Conservation (phyloP, 805 yeast genomes). For the Candida easanensis region DNA sequence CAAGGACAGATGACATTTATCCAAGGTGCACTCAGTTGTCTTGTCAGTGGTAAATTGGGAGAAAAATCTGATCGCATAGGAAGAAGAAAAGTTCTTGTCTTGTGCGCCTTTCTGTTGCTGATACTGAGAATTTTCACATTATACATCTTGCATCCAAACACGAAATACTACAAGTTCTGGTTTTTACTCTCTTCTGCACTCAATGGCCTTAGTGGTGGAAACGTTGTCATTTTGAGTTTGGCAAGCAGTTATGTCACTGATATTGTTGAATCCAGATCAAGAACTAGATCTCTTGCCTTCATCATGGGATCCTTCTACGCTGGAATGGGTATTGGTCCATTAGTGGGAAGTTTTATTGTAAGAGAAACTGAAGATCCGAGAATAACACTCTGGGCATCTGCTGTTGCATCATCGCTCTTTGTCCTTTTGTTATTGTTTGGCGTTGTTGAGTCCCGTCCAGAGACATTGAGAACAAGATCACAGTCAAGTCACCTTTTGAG, state of each 20-base stretch:
- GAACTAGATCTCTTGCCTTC: slow-evolving; percentile 59
- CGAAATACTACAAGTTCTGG: slow-evolving; percentile 34
- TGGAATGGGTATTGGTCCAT: slow-evolving; percentile 66
- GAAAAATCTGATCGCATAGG: slow-evolving; percentile 64
- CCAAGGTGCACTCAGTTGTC: slow-evolving; percentile 42
- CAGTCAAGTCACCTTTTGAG: slow-evolving; percentile 35
- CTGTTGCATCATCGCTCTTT: slow-evolving; percentile 30
- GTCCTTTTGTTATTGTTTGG: slow-evolving; percentile 35
- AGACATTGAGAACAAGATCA: slow-evolving; percentile 49
- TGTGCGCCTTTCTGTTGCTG: slow-evolving; percentile 27
- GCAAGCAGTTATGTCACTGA: slow-evolving; percentile 73
- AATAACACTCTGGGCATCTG: slow-evolving; percentile 31
- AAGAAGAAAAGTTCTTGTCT: slow-evolving; percentile 46
- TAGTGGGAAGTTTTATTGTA: slow-evolving; percentile 45
- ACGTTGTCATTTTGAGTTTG: slow-evolving; percentile 51
- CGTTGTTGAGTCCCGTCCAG: slow-evolving; percentile 65
- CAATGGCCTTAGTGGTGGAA: slow-evolving; percentile 61
- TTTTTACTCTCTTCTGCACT: slow-evolving; percentile 45
- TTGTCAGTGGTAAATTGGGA: slow-evolving; percentile 63
- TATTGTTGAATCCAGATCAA: slow-evolving; percentile 57
- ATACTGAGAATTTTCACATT: slow-evolving; percentile 23
- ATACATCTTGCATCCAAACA: slow-evolving; percentile 32
- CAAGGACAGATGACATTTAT: slow-evolving; percentile 43
- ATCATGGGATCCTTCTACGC: slow-evolving; percentile 56
- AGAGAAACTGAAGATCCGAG: slow-evolving; percentile 28